Evolutionary conservation across 331 rosid species (phyloP).

Genomic region (Malus hybrid): DNA sequence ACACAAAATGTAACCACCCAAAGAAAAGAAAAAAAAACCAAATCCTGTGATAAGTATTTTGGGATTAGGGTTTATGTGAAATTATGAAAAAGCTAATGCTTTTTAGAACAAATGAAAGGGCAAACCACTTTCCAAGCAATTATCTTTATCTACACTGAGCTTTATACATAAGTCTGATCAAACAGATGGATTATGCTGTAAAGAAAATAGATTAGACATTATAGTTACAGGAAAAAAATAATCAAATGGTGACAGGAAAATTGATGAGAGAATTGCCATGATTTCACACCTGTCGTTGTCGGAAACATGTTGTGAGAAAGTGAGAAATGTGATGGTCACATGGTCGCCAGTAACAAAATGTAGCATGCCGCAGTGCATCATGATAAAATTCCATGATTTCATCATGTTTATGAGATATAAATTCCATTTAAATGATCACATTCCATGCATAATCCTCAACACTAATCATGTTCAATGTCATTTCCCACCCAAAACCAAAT

Average conservation of each 20-base stretch:
- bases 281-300: slow-evolving; percentile 39
- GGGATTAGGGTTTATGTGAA: background rate
- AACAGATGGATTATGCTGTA: slow-evolving; percentile 23
- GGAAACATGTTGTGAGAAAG: slow-evolving; percentile 43
- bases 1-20: background rate
- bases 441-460: slow-evolving; percentile 20
- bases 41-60: background rate
- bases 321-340: slow-evolving; percentile 34
- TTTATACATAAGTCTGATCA: background rate
- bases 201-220: slow-evolving; percentile 9
- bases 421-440: slow-evolving; percentile 15
- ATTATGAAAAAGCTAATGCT: background rate
- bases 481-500: background rate
- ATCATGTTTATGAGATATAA: background rate
- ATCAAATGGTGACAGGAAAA: background rate
- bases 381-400: too few species aligned
- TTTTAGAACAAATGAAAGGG: background rate
- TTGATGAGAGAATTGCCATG: background rate
- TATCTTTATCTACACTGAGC: background rate
- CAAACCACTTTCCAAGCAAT: slow-evolving; percentile 15
- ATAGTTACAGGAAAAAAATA: background rate
- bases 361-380: background rate
- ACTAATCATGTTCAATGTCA: slow-evolving; percentile 35
- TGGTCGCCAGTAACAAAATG: slow-evolving; percentile 25
- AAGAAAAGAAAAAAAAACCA: background rate